Evolutionary conservation across 306 rosid genomes (phyloP).

Genomic region (Pyrus communis): DNA sequence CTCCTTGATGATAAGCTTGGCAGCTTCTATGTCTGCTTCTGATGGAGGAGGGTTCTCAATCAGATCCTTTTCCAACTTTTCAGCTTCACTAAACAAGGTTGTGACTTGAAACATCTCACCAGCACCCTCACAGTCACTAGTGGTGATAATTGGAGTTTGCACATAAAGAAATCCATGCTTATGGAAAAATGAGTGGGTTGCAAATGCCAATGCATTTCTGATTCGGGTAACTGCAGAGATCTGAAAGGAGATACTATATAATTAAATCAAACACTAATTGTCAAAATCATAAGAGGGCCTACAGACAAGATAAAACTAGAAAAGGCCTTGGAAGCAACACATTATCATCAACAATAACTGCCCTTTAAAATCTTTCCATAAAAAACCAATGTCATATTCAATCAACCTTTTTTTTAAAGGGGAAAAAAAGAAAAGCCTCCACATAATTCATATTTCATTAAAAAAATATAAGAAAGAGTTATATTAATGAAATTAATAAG

Average conservation of each 20-base stretch:
- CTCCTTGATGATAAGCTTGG: conserved; percentile 48
- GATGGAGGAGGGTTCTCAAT: conserved; percentile 74
- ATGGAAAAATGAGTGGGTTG: conserved; percentile 77
- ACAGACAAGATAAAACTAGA: background rate
- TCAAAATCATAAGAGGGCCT: background rate
- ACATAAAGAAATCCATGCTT: conserved; percentile 74
- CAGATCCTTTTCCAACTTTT: conserved; percentile 75
- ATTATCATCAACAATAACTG: background rate
- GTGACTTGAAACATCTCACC: conserved; percentile 99
- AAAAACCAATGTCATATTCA: background rate
- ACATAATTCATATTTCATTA: background rate
- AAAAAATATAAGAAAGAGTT: background rate
- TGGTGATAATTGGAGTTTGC: conserved; percentile 90
- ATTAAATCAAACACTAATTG: background rate
- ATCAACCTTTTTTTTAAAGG: background rate
- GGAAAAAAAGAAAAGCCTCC: background rate
- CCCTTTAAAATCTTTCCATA: background rate
- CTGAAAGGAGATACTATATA: conserved; percentile 26
- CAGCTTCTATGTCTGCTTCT: conserved; percentile 66
- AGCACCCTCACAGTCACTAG: conserved; percentile 99
- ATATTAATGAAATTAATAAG: background rate
- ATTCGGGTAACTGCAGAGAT: conserved; percentile 87
- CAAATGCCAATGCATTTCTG: conserved; percentile 78
- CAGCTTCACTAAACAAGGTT: conserved; percentile 73
- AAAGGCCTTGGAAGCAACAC: background rate